These are phyloP conservation scores for Phytophthora multivora DNA, from an alignment of 352 stramenopile genomes.

Conservation along the genomic window DNA sequence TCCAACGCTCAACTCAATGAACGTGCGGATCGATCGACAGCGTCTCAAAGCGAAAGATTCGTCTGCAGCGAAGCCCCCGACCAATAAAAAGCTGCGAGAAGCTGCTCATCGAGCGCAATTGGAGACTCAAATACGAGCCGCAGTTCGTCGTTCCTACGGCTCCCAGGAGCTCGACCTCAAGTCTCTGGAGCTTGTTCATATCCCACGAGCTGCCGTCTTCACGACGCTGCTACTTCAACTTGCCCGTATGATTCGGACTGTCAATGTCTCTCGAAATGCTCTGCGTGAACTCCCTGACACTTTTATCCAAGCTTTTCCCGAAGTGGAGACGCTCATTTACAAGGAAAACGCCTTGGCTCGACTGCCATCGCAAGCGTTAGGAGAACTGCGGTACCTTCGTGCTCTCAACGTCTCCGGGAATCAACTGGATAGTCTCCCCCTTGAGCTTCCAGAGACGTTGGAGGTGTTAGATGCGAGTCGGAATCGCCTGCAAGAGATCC, in stretches of 20 bases:
- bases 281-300: conserved; percentile 54
- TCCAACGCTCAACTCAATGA: conserved; percentile 73
- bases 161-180: conserved; percentile 69
- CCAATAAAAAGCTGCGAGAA: conserved; percentile 29
- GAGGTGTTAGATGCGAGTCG: conserved; percentile 43
- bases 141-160: conserved; percentile 58
- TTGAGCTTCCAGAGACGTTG: conserved; percentile 43
- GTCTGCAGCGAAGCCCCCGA: conserved; percentile 3
- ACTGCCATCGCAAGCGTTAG: conserved; percentile 39
- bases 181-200: conserved; percentile 61
- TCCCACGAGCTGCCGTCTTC: conserved; percentile 54
- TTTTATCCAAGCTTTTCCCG: conserved; percentile 62
- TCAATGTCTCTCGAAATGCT: conserved; percentile 77
- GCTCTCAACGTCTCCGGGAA: conserved; percentile 65
- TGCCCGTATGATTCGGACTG: conserved; percentile 52
- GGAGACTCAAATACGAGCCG: conserved; percentile 31
- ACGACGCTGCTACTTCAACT: conserved; percentile 73
- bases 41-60: conserved; percentile 21
- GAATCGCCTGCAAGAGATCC: conserved; percentile 57
- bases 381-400: conserved; percentile 39
- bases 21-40: conserved; percentile 57
- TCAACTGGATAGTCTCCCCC: conserved; percentile 49
- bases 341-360: conserved; percentile 70
- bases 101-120: conserved; percentile 15
- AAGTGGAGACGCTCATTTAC: conserved; percentile 53